phyloP scores from a whole-genome alignment of 331 rosid genomes.

The Cucumis variabilis region DNA sequence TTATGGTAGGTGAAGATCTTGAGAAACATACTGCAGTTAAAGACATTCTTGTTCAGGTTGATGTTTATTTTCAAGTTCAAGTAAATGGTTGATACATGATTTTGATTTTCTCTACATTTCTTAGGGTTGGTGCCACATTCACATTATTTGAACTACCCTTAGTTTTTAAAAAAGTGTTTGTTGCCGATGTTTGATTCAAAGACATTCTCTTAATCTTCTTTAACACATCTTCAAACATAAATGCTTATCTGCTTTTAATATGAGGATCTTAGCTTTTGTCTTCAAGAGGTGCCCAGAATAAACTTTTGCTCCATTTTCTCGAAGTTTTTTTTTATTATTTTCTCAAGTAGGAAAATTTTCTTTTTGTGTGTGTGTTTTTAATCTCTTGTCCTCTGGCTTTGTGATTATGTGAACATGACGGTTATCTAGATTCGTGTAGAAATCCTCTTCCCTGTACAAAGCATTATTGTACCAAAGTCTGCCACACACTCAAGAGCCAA shows the following conservation, averaged over 20 bases:
- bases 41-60: slow-evolving; percentile 83
- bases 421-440: slow-evolving; percentile 75
- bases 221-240: background rate
- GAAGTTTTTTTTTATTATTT: background rate
- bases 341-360: too few relatives aligned
- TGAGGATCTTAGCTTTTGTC: background rate
- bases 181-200: background rate
- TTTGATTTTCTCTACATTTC: background rate
- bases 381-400: background rate
- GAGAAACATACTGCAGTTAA: slow-evolving; percentile 78
- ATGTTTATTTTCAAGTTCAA: slow-evolving; percentile 99
- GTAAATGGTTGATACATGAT: slow-evolving; percentile 38
- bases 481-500: slow-evolving; percentile 68
- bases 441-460: slow-evolving; percentile 84
- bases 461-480: slow-evolving; percentile 87
- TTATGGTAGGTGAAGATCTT: slow-evolving; percentile 84
- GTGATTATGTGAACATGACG: slow-evolving; percentile 45
- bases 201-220: background rate
- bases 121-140: background rate
- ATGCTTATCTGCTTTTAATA: background rate
- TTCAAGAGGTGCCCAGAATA: background rate
- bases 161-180: background rate
- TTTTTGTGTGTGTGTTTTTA: background rate
- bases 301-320: background rate
- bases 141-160: background rate